These are phyloP conservation scores for Begonia peltatifolia DNA, from an alignment of 306 rosid genomes.

Conservation along the genomic window DNA sequence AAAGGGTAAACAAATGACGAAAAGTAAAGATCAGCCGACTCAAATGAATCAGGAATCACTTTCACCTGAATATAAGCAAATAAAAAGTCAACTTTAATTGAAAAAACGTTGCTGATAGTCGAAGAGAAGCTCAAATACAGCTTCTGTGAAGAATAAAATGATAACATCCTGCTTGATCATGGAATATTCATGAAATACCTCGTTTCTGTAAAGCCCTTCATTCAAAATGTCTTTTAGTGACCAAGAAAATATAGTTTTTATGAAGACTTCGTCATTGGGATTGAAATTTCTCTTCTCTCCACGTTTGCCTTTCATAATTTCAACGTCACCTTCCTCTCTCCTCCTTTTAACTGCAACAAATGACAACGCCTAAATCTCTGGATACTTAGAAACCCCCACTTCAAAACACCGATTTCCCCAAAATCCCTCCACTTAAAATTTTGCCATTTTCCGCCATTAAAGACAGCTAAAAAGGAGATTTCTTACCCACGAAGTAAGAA, in stretches of 20 bases:
- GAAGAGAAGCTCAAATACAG: neutral
- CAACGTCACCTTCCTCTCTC: no score
- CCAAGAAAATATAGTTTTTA: constrained; percentile 38
- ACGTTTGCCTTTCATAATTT: no score
- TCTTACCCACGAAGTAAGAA: no score
- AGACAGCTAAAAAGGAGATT: no score
- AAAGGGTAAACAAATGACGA: constrained; percentile 34
- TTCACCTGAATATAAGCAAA: constrained; percentile 24
- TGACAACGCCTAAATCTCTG: no score
- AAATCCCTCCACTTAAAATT: no score
- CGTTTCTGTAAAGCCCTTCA: constrained; percentile 19
- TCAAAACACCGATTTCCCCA: no score
- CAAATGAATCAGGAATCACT: constrained; percentile 29
- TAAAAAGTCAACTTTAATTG: neutral
- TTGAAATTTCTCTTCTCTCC: no score
- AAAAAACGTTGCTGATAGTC: neutral
- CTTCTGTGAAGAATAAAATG: neutral
- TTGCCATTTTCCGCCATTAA: no score
- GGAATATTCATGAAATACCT: constrained; percentile 17
- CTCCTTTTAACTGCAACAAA: no score
- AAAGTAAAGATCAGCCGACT: constrained; percentile 28
- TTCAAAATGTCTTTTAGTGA: constrained; percentile 36
- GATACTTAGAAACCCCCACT: no score
- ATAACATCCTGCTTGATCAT: neutral
- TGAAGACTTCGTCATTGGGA: constrained; percentile 2